These are phyloP conservation scores for Populus euphratica DNA, from an alignment of 345 rosid species.

Conservation along the genomic window DNA sequence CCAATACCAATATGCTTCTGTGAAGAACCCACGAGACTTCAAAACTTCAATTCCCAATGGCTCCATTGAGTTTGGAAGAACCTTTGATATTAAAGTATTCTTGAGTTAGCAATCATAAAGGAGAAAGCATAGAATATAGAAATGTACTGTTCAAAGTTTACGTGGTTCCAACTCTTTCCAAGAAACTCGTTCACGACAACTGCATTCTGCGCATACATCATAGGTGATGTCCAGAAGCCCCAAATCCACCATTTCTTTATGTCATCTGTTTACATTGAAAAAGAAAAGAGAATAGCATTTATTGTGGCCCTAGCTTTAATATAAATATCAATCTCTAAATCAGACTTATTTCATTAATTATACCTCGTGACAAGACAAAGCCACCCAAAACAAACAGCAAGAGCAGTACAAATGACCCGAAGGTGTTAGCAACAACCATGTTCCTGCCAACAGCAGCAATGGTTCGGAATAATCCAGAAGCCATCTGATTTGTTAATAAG, in stretches of 20 bases:
- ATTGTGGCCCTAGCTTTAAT: too few relatives aligned
- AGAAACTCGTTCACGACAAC: conserved; percentile 61
- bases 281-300: neutral
- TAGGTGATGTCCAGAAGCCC: conserved; percentile 78
- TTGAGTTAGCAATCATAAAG: too few relatives aligned
- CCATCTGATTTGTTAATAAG: conserved; percentile 49
- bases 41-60: conserved; percentile 45
- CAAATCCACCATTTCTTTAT: conserved; percentile 87
- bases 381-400: conserved; percentile 52
- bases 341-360: conserved; percentile 12
- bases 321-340: too few relatives aligned
- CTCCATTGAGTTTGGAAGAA: conserved; percentile 24
- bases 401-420: conserved; percentile 58
- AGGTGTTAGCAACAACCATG: conserved; percentile 53
- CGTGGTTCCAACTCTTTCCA: conserved; percentile 57
- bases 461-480: conserved; percentile 57
- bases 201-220: conserved; percentile 80
- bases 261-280: conserved; percentile 35
- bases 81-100: conserved; percentile 6
- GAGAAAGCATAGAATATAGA: too few relatives aligned
- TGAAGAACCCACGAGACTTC: conserved; percentile 44
- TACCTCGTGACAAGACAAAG: conserved; percentile 54
- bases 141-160: conserved; percentile 7
- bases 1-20: conserved; percentile 63
- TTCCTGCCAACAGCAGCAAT: conserved; percentile 57